These are phyloP conservation scores for Besnoitia besnoiti DNA, from an alignment of 169 alveolate species.

Conservation along the genomic window DNA sequence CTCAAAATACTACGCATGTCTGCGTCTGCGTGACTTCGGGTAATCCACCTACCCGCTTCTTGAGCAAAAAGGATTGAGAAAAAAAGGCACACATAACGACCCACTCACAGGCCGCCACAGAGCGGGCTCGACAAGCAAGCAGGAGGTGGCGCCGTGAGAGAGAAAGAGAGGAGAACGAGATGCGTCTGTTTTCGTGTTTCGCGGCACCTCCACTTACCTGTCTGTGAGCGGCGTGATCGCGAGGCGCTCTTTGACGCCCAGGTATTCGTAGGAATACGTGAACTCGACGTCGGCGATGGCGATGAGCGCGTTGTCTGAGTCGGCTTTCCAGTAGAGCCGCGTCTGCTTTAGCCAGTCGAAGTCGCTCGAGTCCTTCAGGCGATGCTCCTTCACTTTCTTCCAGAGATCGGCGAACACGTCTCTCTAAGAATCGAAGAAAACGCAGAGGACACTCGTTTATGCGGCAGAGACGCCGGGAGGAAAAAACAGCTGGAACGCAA, in stretches of 20 bases:
- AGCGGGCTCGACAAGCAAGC: neutral
- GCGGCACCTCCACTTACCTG: conserved; percentile 73
- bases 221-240: conserved; percentile 95
- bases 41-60: too few species aligned
- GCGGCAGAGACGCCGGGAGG: too few species aligned
- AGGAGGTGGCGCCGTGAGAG: neutral
- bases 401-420: conserved; percentile 94
- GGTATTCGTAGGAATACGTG: conserved; percentile 93
- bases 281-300: conserved; percentile 94
- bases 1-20: too few species aligned
- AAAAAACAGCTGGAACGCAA: too few species aligned
- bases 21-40: too few species aligned
- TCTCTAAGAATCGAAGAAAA: conserved; percentile 76
- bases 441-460: too few species aligned
- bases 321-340: conserved; percentile 89
- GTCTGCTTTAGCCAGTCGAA: conserved; percentile 96
- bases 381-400: conserved; percentile 88
- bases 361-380: conserved; percentile 91
- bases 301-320: conserved; percentile 87
- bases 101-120: too few species aligned
- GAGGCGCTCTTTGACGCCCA: conserved; percentile 94
- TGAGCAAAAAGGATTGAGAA: too few species aligned
- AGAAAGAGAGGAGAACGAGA: neutral
- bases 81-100: too few species aligned
- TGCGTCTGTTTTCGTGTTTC: neutral